Evolutionary conservation across 129 eudicot genomes (phyloP), one percentile per base, ranked within the genome.

Genomic region (Deinandra increscens): DNA sequence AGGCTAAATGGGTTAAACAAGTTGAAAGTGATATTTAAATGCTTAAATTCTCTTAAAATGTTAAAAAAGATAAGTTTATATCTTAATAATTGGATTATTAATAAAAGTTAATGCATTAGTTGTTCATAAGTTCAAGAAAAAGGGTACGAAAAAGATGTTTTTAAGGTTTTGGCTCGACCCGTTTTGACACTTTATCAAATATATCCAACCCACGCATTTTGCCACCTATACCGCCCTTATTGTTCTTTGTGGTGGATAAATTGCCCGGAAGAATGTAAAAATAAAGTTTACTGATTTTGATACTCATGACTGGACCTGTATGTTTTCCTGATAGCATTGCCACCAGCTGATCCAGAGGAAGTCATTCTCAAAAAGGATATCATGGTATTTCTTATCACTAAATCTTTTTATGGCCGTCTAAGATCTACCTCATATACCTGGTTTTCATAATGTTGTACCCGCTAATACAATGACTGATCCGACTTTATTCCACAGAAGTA

Each of bases 331-430:
- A 65, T 59, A 77, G 81, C 77, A 56, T 68, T 63, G 22, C 72
- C 68, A 37, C 68, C 72, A 64, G 49, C 61, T 50, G 81, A 14
- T 39, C 8, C 72, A 0, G 78, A 70, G 64, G 91, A 81, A 37
- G 79, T 67, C 34, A 76, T 63, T 73, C 80, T 91, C 18, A 91
- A 78, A 82, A 74, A 72, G 46, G 84, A 83, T 68, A 78, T 91
- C 56, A 69, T 75, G 97, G 97, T 91, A 88, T 9, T 59, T 69
- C 26, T 44, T 1, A 66, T 37, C 49, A 10, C 68, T 63, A 7
- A 66, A 54, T 70, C 22, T 48, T 61, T 72, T 62, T 36, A 29
- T 34, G 22, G 19, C 44, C 22, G 7, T 48, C 18, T 54, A 18
- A 31, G n/a, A 5, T 48, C 18, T 54, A 18, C 38, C 70, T 63